Base-by-base conservation (phyloP, 2,329 filamentous ascomycete genomes). In the Phialocephala subalpina region DNA sequence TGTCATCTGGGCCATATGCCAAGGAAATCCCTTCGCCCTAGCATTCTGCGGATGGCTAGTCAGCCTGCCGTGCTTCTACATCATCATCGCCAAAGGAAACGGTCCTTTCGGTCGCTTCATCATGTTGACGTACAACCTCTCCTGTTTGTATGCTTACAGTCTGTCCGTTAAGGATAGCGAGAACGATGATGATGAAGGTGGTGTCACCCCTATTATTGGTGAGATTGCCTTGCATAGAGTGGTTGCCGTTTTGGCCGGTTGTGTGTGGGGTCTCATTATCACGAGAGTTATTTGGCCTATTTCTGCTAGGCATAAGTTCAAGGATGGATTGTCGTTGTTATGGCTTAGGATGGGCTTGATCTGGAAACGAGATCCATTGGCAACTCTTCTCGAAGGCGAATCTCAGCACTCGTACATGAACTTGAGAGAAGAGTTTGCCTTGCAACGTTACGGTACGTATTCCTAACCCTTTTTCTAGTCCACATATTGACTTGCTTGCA, bases 261-360 rank as follows among this genome's bases (percentile, higher is more conserved):
- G 94, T 68, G 77, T 97, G 18, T 99, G 95, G 94, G 96, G 94
- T 40, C 88, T 99, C 66, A 86, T 98, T 60, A 87, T 98, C 67
- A 97, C 94, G 58, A 87, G 95, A 65, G 76, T 97, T 58, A 90
- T 99, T 69, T 98, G 94, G 93, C 96, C 96, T 9, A 97, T 97
- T 68, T 96, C 93, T 36, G 96, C 94, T 1, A 87, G 96, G 52
- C 85, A 86, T 69, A 97, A 97, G 79, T 90, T 98, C 73, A 93
- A 96, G 75, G 91, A 97, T 73, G 95, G 95, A 1, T 84, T 97
- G 12, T 92, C 93, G 33, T 84, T 97, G n/a, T 82, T 99, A 14
- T 98, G 96, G 87, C 84, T 99, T 7, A 92, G 97, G 65, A 94
- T 99, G 89, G 93, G 94, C 18, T 85, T 99, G 38, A 94, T 98